phyloP scores from a whole-genome alignment of 345 rosid genomes.

The Eucalyptus regnans region DNA sequence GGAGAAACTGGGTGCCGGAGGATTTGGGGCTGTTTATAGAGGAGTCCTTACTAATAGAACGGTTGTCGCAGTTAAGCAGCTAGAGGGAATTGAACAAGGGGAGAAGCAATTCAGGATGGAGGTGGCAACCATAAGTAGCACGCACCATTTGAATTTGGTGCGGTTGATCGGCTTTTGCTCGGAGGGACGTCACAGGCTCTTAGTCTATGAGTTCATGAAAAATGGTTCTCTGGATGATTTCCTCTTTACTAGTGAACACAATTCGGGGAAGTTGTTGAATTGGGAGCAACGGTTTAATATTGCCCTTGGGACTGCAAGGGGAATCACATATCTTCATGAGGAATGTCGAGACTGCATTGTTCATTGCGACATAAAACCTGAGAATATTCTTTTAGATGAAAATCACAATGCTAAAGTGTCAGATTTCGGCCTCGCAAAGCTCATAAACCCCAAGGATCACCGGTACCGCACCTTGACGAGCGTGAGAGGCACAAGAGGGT shows the following conservation, averaged over 20 bases:
- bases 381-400: conserved; percentile 46
- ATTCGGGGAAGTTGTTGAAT: conserved; percentile 15
- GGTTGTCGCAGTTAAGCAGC: conserved; percentile 44
- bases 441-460: conserved; percentile 31
- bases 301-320: conserved; percentile 49
- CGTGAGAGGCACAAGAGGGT: conserved; percentile 55
- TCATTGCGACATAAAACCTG: conserved; percentile 50
- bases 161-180: conserved; percentile 57
- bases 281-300: conserved; percentile 50
- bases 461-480: conserved; percentile 24
- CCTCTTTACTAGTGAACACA: conserved; percentile 13
- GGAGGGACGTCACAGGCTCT: conserved; percentile 46
- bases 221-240: conserved; percentile 55
- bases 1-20: conserved; percentile 51
- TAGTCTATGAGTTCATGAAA: conserved; percentile 59
- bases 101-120: conserved; percentile 64
- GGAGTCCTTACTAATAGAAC: conserved; percentile 35
- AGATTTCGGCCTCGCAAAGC: conserved; percentile 57
- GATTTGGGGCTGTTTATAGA: conserved; percentile 53
- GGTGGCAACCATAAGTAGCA: conserved; percentile 56
- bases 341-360: conserved; percentile 54
- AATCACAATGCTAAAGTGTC: conserved; percentile 39
- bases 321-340: conserved; percentile 57
- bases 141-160: conserved; percentile 60
- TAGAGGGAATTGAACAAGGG: conserved; percentile 52